These are phyloP conservation scores for Echria macrotheca DNA, from an alignment of 495 filamentous ascomycete species.

Conservation along the genomic window DNA sequence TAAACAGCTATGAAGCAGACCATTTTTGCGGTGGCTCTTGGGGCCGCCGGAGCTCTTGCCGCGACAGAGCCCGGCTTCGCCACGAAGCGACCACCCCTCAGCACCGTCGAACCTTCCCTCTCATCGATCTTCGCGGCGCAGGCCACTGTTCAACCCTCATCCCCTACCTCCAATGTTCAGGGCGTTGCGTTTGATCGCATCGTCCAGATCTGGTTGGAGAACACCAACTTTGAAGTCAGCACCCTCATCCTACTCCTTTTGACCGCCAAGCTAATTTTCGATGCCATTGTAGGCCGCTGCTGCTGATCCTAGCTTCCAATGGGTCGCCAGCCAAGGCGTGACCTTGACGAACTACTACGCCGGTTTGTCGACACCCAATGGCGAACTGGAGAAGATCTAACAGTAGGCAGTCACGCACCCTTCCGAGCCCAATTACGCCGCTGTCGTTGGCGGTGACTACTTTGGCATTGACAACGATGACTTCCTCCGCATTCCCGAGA, in stretches of 20 bases:
- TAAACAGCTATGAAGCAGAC: no score
- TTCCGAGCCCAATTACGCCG: slow-evolving; percentile 66
- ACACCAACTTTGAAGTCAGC: background rate
- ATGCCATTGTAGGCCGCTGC: no score
- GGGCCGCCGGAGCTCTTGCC: no score
- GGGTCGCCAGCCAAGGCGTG: slow-evolving; percentile 58
- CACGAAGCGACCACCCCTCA: no score
- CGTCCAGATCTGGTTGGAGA: no score
- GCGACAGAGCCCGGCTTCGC: no score
- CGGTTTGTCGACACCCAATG: no score
- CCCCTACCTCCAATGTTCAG: background rate
- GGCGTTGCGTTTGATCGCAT: background rate
- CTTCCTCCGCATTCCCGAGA: slow-evolving; percentile 50
- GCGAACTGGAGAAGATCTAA: no score
- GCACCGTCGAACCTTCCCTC: no score
- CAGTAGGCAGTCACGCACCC: slow-evolving; percentile 59
- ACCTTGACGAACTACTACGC: slow-evolving; percentile 61
- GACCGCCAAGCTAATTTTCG: no score
- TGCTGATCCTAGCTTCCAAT: slow-evolving; percentile 30
- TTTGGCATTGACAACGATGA: slow-evolving; percentile 66
- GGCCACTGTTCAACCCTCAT: slow-evolving; percentile 1
- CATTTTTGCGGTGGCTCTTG: no score
- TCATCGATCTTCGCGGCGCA: background rate
- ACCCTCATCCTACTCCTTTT: no score
- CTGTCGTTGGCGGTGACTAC: slow-evolving; percentile 55